Percentiles rank a stretch among this genome's conserved stretches.
phyloP scores from a whole-genome alignment of 208 protist species.

The Leishmania turanica region DNA sequence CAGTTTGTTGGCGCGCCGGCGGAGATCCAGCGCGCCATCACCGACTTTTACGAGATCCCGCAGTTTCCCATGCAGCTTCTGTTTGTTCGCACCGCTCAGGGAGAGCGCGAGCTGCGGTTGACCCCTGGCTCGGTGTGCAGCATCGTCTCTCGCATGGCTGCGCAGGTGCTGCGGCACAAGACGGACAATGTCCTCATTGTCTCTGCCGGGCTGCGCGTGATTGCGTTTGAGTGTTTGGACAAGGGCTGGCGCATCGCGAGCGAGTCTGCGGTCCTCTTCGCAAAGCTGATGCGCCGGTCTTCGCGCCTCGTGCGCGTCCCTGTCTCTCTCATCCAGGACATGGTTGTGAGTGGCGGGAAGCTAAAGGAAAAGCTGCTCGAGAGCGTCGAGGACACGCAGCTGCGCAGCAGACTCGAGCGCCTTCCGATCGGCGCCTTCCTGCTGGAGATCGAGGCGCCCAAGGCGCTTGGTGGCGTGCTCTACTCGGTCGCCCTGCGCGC shows the following conservation, averaged over 20 bases:
- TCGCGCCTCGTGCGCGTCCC: slow-evolving; percentile 59
- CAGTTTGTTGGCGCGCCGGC: slow-evolving; percentile 59
- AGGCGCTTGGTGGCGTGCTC: slow-evolving; percentile 41
- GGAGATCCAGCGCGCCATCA: slow-evolving; percentile 42
- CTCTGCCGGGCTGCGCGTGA: slow-evolving; percentile 74
- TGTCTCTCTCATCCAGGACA: slow-evolving; percentile 49
- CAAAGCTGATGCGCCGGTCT: slow-evolving; percentile 59
- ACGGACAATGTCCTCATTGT: slow-evolving; percentile 70
- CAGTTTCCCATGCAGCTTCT: slow-evolving; percentile 64
- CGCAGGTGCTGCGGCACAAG: slow-evolving; percentile 61
- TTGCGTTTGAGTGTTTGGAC: slow-evolving; percentile 71
- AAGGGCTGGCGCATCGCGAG: slow-evolving; percentile 77
- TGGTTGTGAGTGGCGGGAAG: slow-evolving; percentile 58
- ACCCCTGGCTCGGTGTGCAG: slow-evolving; percentile 59
- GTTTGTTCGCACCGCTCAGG: slow-evolving; percentile 68
- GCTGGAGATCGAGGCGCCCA: slow-evolving; percentile 48
- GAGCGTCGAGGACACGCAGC: slow-evolving; percentile 49
- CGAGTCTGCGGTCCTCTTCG: slow-evolving; percentile 74
- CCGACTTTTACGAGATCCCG: slow-evolving; percentile 53
- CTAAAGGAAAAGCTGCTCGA: slow-evolving; percentile 66
- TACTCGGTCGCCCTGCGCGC: slow-evolving; percentile 74
- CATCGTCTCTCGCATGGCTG: slow-evolving; percentile 61
- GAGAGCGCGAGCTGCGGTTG: slow-evolving; percentile 61
- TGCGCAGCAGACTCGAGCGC: slow-evolving; percentile 43
- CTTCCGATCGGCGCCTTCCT: slow-evolving; percentile 67